Evolutionary conservation across 2,329 filamentous ascomycete genomes (phyloP).

Genomic region (Plenodomus lindquistii): DNA sequence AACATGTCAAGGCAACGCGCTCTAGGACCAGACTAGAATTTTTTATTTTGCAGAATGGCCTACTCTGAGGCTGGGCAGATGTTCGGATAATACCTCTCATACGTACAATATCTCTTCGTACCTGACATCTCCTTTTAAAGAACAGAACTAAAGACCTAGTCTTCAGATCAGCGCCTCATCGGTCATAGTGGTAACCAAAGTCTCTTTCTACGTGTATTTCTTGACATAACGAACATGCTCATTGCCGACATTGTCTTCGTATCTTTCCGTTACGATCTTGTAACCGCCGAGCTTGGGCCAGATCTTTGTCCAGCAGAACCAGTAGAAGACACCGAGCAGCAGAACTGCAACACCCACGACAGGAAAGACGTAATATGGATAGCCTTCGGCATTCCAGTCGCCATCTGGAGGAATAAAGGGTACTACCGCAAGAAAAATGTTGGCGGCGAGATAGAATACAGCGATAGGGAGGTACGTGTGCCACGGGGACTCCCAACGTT

Average conservation of each 20-base stretch:
- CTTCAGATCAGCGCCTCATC: no score
- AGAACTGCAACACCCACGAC: conserved; percentile 49
- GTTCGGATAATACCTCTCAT: no score
- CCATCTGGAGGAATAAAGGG: conserved; percentile 49
- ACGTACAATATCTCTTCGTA: no score
- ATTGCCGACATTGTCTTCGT: conserved; percentile 31
- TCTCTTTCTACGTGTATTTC: conserved; percentile 33
- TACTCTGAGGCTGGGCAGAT: no score
- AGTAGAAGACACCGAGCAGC: conserved; percentile 44
- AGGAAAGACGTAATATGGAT: conserved; percentile 52
- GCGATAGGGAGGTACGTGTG: conserved; percentile 42
- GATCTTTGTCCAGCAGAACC: conserved; percentile 26
- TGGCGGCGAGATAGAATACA: conserved; percentile 45
- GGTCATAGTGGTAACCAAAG: no score
- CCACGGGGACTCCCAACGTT: conserved; percentile 44
- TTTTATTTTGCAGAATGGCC: no score
- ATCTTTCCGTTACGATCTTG: conserved; percentile 36
- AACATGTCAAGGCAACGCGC: no score
- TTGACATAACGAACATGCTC: conserved; percentile 42
- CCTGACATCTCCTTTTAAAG: no score
- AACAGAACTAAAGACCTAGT: no score
- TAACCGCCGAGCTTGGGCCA: conserved; percentile 34
- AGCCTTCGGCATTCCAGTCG: conserved; percentile 47
- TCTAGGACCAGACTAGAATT: no score
- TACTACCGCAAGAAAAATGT: conserved; percentile 48